Percentiles rank a stretch among this genome's conserved stretches.
phyloP scores from a whole-genome alignment of 306 rosid species.

The Alnus rubra region DNA sequence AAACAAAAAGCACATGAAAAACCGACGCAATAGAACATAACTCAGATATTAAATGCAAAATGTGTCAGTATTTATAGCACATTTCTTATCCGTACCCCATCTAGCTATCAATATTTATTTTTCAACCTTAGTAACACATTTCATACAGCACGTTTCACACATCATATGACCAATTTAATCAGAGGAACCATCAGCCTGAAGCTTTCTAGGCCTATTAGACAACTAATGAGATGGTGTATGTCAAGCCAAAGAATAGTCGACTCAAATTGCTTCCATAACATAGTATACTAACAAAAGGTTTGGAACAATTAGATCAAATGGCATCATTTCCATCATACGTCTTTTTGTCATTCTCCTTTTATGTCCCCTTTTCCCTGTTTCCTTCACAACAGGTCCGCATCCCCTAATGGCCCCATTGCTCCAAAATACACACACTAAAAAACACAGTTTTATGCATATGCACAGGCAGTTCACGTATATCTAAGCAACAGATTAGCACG shows the following conservation, averaged over 20 bases:
- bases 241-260: conserved; percentile 1
- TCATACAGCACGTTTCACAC: background rate
- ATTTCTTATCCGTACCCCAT: background rate
- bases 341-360: background rate
- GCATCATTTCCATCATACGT: background rate
- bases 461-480: background rate
- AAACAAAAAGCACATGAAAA: conserved; percentile 30
- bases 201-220: background rate
- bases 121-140: background rate
- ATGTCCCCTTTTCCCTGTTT: background rate
- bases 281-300: background rate
- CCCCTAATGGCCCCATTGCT: conserved; percentile 3
- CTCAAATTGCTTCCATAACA: background rate
- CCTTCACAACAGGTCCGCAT: conserved; percentile 5
- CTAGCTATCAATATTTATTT: background rate
- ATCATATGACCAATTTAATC: conserved; percentile 8
- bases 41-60: conserved; percentile 15
- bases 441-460: background rate
- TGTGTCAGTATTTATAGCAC: too few relatives aligned
- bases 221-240: background rate
- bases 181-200: background rate
- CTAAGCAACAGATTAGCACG: background rate
- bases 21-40: background rate
- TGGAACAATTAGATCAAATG: conserved; percentile 1
- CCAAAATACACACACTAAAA: background rate